phyloP scores from a whole-genome alignment of 352 stramenopile genomes.

The Vaucheria bursata region DNA sequence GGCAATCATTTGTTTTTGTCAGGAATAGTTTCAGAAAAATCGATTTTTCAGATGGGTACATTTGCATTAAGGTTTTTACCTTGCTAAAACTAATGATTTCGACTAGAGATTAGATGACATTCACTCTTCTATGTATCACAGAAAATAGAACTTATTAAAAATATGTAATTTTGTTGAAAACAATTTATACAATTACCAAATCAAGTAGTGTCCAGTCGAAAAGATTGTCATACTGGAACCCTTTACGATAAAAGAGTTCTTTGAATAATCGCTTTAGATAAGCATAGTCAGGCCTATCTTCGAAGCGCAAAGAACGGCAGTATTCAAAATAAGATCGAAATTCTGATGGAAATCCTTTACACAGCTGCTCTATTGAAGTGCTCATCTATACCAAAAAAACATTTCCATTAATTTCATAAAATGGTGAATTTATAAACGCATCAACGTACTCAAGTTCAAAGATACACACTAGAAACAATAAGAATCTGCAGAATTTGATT shows the following conservation, averaged over 20 bases:
- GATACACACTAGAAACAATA: too few relatives aligned
- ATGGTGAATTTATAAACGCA: too few relatives aligned
- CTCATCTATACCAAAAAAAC: too few relatives aligned
- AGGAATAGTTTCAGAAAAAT: neutral
- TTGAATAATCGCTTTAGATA: slow-evolving; percentile 95
- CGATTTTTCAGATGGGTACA: neutral
- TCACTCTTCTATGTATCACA: too few relatives aligned
- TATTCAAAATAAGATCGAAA: slow-evolving; percentile 97
- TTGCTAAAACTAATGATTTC: neutral
- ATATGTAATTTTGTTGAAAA: neutral
- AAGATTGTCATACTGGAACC: slow-evolving; percentile 96
- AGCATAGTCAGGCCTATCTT: slow-evolving; percentile 81
- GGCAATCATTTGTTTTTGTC: too few relatives aligned
- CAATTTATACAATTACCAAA: slow-evolving; percentile 14
- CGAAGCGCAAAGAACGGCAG: slow-evolving; percentile 76
- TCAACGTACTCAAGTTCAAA: too few relatives aligned
- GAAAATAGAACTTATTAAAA: neutral
- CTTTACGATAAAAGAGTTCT: slow-evolving; percentile 96
- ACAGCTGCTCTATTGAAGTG: slow-evolving; percentile 62
- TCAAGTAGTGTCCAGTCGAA: slow-evolving; percentile 95
- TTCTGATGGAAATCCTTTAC: slow-evolving; percentile 61
- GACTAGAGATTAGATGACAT: neutral
- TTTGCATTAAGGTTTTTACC: neutral
- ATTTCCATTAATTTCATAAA: too few relatives aligned
- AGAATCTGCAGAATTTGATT: too few relatives aligned